Evolutionary conservation across 495 filamentous ascomycete species (phyloP), one percentile per base, ranked within the genome.

Genomic region (Neurospora cerealis): DNA sequence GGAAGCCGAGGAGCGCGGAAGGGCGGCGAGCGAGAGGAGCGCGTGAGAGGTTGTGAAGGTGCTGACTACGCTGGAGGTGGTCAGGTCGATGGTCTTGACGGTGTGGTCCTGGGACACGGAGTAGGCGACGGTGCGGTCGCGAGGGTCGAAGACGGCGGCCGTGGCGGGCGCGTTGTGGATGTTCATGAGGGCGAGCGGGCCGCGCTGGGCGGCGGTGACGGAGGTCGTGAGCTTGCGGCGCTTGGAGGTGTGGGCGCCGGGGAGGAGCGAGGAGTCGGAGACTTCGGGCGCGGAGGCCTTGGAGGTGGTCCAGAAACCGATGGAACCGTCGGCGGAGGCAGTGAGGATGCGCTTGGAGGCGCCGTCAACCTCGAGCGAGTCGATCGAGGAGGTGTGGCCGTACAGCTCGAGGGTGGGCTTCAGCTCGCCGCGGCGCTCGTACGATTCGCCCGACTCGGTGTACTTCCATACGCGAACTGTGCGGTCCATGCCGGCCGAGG

Each of bases 401-500:
- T 96, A 94, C 36, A 98, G 86, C 78, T 97, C 94, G 42, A 98
- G 84, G 24, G 90, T 86, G 1, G 94, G 93, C 48, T 89, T 89
- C 69, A 97, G 84, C 4, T 88, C 87, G 74, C 87, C 90, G 8
- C 88, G 86, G 8, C 83, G 84, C 77, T 89, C 89, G 40, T 88
- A 86, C 41, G 84, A 80, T 74, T 94, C 91, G 40, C 88, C 86
- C 44, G 84, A 80, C 75, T 94, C 91, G 15, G 86, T 81, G 82
- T 96, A 97, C 74, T 93, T 93, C 94, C 95, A 99, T 78, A 97
- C 80, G 39, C 93, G 89, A 60, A 98, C 87, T 0, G 91, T 92
- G 44, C 92, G 88, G 82, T 98, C 96, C 73, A 96, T 85, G 37
- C 93, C 90, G 0, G 92, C 87, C 0, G 96, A 95, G 1, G 90